These are phyloP conservation scores for Rickenella mellea DNA, from an alignment of 768 basidiomycete species.

Conservation along the genomic window DNA sequence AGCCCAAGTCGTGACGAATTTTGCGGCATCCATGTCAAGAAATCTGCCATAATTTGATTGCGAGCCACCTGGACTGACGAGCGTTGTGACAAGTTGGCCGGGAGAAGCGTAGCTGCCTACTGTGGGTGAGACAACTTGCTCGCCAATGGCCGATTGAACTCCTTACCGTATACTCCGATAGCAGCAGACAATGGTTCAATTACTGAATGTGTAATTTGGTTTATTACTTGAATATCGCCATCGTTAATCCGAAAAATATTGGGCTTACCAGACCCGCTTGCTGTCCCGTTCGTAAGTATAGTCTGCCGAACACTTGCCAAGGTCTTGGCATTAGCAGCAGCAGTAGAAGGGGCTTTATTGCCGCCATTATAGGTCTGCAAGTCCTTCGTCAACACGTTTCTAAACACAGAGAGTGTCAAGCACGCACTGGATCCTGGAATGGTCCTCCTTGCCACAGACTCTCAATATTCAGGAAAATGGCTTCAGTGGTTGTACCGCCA, in stretches of 20 bases:
- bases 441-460: conserved; percentile 74
- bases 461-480: conserved; percentile 64
- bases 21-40: conserved; percentile 58
- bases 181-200: conserved; percentile 41
- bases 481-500: conserved; percentile 51
- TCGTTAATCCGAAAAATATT: too few species aligned
- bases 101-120: too few species aligned
- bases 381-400: neutral
- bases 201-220: conserved; percentile 25
- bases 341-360: conserved; percentile 43
- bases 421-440: conserved; percentile 49
- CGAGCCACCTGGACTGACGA: conserved; percentile 18
- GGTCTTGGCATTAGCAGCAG: conserved; percentile 30
- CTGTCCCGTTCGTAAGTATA: too few species aligned
- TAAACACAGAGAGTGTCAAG: neutral
- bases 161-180: conserved; percentile 52
- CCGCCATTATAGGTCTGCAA: conserved; percentile 60
- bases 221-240: too few species aligned
- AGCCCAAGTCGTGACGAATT: conserved; percentile 55
- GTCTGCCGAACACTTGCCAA: too few species aligned
- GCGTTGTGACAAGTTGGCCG: too few species aligned
- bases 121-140: too few species aligned
- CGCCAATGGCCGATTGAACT: too few species aligned
- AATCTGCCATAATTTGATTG: conserved; percentile 45
- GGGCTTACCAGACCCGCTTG: too few species aligned